Conservation (phyloP, 805 yeast genomes). For the Hanseniaspora clermontiae region DNA sequence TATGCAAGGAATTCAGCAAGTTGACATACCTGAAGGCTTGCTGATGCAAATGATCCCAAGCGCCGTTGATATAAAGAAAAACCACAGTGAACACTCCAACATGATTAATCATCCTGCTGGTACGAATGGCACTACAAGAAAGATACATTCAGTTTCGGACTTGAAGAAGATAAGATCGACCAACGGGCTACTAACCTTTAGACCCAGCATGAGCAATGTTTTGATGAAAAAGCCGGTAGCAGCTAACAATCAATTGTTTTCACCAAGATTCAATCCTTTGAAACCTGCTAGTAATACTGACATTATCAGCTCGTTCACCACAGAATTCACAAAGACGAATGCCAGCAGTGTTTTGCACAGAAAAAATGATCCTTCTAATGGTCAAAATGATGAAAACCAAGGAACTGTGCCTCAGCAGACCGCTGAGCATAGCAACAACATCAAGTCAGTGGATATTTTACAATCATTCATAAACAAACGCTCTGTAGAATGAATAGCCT, state of each 20-base stretch:
- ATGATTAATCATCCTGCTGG: neutral
- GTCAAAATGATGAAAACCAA: neutral
- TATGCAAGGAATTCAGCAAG: conserved; percentile 11
- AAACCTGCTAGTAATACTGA: neutral
- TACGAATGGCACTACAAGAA: neutral
- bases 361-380: neutral
- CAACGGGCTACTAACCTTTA: neutral
- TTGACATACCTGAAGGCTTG: conserved; percentile 12
- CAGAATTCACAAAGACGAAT: conserved; percentile 3
- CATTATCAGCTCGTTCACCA: neutral
- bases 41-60: conserved; percentile 4
- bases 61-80: neutral
- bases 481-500: neutral
- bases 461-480: conserved; percentile 5
- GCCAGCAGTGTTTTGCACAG: conserved; percentile 5
- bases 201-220: neutral
- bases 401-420: neutral
- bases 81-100: neutral
- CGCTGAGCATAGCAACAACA: neutral
- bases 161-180: neutral
- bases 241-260: neutral
- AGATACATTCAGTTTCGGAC: neutral
- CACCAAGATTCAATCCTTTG: neutral
- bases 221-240: neutral
- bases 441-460: conserved; percentile 4